Base-by-base conservation (phyloP, 805 yeast species). In the Debaryomyces hansenii region DNA sequence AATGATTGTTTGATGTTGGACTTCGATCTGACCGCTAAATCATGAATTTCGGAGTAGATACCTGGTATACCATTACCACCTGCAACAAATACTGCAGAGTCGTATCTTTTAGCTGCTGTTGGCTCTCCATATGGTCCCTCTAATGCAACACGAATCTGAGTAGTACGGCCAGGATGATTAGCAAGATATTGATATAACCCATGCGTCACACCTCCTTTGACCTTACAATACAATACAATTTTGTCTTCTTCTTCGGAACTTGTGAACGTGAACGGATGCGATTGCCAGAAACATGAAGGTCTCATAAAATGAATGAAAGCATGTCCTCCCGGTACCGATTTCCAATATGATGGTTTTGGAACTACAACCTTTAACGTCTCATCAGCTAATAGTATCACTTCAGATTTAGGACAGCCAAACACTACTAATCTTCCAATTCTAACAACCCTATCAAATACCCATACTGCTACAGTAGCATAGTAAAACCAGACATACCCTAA, bases 1-100 rank as follows among this genome's bases (percentile, higher is more conserved):
- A 69, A 37, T 20, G 52, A 42, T 40, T 57, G 62, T 15, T 54
- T 51, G 8, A 33, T 50, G 40, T 64, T 56, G 21, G 50, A 36
- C 8, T 42, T 46, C 2, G 63, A 53, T 20, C 55, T 59, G 12
- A 33, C 38, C 14, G 63, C 63, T 44, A 66, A 48, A 46, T 66
- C 61, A 34, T 55, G 44, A 37, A 72, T 74, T 52, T 74, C 75
- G 15, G 73, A 69, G 40, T 66, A 63, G 20, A 75, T 64, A 18
- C 83, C 87, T 0, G 92, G 83, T 42, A 87, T 70, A 44, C 94
- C 94, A 44, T 82, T 82, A 27, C 94, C 92, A 40, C 90, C 91
- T 6, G 91, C 85, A 20, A 86, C 50, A 37, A 84, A 73, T 5
- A 84, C 71, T 5, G 83, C 77, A 46, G 78, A 75, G 41, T 80